Evolutionary conservation across 2,329 filamentous ascomycete species (phyloP), one percentile per base, ranked within the genome.

Genomic region (Trichoderma pleuroti): DNA sequence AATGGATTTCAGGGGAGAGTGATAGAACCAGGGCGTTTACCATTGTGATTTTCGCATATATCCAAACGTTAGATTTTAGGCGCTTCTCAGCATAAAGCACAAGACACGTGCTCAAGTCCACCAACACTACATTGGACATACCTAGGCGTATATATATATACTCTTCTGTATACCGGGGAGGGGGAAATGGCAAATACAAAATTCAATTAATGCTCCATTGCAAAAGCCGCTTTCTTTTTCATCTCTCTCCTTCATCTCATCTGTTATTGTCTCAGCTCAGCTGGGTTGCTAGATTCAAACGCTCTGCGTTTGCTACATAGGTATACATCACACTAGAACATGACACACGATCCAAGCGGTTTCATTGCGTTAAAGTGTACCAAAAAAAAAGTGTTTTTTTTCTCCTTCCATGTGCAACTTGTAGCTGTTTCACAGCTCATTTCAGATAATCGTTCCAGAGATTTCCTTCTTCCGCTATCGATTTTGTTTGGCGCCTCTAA

Each of bases 1-100:
- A 81, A 86, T 1, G 94, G 94, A 0, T 95, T 95, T 77, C 84
- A 86, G 65, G 91, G 90, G 5, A 78, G 81, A 59, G 75, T 79
- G 36, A 74, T 78, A 66, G 56, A 70, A 24, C 42, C 39, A 71
- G 30, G 42, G 24, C 66, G 30, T 26, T 14, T 34, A 39, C 59
- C 24, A n/a, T 63, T 30, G 28, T 63, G 42, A 70, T 62, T 46
- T 56, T n/a, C 24, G 21, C 54, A 49, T 60, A 36, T 52, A 52
- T 32, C 39, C 56, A 52, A n/a, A 61, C 39, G 21, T 61, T 68
- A 68, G 66, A 68, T 36, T 36, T 36, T 42, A 52, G 49, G 66
- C 39, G 66, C 66, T 61, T 68, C 66, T 30, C 57, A 34, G 46
- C 61, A 62, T 42, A 49, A 16, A 62, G 18, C 42, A 70, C 39